These are phyloP conservation scores for Backusella circina DNA, from an alignment of 192 early-diverging fungal genomes.

Conservation along the genomic window DNA sequence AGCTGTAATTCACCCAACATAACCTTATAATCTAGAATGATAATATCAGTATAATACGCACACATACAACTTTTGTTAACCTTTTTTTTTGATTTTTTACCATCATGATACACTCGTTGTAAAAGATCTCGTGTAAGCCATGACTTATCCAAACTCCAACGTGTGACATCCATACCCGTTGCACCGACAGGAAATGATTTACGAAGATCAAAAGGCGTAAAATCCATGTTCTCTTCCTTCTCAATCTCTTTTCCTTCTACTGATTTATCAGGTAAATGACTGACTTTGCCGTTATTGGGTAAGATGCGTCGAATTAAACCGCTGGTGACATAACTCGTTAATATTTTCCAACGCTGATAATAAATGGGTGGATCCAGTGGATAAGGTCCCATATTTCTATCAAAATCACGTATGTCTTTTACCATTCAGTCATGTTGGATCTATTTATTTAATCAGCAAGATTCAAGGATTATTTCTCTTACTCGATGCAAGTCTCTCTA, in stretches of 20 bases:
- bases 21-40: constrained; percentile 35
- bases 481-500: constrained; percentile 62
- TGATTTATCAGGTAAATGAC: constrained; percentile 27
- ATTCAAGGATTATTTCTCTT: constrained; percentile 20
- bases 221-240: constrained; percentile 39
- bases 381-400: constrained; percentile 79
- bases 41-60: background rate
- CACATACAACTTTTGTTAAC: background rate
- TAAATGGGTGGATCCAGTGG: constrained; percentile 64
- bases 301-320: constrained; percentile 25
- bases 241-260: constrained; percentile 13
- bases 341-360: constrained; percentile 73
- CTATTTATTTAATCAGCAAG: background rate
- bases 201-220: constrained; percentile 77
- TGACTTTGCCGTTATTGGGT: constrained; percentile 28
- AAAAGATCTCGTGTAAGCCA: constrained; percentile 70
- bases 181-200: constrained; percentile 78
- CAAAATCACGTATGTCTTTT: constrained; percentile 73
- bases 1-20: constrained; percentile 84
- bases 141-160: constrained; percentile 86
- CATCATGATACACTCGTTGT: constrained; percentile 37
- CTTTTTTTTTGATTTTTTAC: constrained; percentile 19
- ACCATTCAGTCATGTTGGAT: background rate
- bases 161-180: constrained; percentile 59
- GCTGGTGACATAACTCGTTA: constrained; percentile 66